Evolutionary conservation across 2,329 filamentous ascomycete genomes (phyloP), one percentile per base, ranked within the genome.

Genomic region (Exophiala sideris): DNA sequence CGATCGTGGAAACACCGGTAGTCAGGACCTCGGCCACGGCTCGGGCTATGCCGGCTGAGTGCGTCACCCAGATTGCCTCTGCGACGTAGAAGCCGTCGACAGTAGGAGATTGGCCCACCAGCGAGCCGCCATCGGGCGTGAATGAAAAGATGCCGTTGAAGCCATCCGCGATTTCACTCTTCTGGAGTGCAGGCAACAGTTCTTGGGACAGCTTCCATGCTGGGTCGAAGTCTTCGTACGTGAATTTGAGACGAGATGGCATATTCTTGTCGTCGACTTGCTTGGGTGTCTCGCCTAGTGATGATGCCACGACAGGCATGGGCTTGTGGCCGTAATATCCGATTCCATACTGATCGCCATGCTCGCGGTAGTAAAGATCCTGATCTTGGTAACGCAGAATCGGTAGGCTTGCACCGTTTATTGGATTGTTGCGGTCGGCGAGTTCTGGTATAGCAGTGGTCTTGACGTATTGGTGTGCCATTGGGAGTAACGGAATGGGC

Each of bases 121-220:
- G 72, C 0, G 83, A 79, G 0, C 80, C 81, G 1, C 83, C 82
- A 48, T 86, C 83, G 0, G 83, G 83, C 0, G 83, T 86, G 63
- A 86, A 86, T 0, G 83, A 86, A 67, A 86, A 82, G 61, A 86
- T 76, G 2, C 83, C 83, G 61, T 86, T 86, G 73, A 86, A 86
- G 0, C 82, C 83, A 38, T 83, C 77, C 0, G 71, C 77, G 5
- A 86, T 76, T 53, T 81, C 67, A 11, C 70, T 76, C 3, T 80
- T 70, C 2, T 69, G 66, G 3, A 86, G 68, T 1, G 70, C 70
- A 0, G 83, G 83, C 1, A 86, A 65, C 0, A 86, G 67, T 29
- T 79, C 73, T 57, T 79, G 71, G 0, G 79, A 78, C 10, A 80
- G 70, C 54, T 79, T 70, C 83, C 83, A 86, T 0, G 81, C 83